Evolutionary conservation across 2,329 filamentous ascomycete species (phyloP).

Genomic region (Dothidotthia symphoricarpi): DNA sequence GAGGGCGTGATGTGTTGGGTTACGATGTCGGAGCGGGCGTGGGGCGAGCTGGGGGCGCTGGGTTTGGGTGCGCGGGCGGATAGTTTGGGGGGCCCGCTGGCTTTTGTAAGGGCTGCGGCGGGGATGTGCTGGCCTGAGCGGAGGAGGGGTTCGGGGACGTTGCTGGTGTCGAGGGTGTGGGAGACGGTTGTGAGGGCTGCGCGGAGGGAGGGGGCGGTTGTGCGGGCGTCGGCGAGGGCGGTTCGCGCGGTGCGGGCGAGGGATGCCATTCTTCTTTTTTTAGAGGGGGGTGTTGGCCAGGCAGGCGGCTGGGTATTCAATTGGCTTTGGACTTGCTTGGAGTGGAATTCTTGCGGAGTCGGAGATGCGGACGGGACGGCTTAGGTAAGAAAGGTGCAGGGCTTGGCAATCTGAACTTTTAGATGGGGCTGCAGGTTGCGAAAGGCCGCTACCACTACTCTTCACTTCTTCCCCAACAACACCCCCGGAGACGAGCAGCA

Average conservation of each 20-base stretch:
- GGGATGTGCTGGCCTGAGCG: conserved; percentile 46
- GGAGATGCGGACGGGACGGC: conserved; percentile 15
- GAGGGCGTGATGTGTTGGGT: conserved; percentile 51
- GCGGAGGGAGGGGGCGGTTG: conserved; percentile 52
- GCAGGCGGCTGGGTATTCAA: too few relatives aligned
- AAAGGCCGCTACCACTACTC: too few relatives aligned
- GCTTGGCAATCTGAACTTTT: conserved; percentile 16
- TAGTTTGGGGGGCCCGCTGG: conserved; percentile 9
- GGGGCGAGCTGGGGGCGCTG: conserved; percentile 12
- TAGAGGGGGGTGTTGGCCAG: not conserved
- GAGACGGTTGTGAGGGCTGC: conserved; percentile 47
- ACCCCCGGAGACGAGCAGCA: conserved; percentile 3
- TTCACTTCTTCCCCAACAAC: too few relatives aligned
- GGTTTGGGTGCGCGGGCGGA: conserved; percentile 16
- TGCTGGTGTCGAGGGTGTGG: conserved; percentile 39
- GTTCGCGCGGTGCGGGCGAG: conserved; percentile 58
- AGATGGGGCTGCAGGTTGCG: conserved; percentile 11
- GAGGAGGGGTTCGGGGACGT: conserved; percentile 45
- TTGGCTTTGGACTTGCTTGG: not conserved
- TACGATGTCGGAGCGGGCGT: conserved; percentile 29
- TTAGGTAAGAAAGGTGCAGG: conserved; percentile 15
- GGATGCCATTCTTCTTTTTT: conserved; percentile 35
- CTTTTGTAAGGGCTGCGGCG: conserved; percentile 26
- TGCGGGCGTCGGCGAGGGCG: conserved; percentile 61
- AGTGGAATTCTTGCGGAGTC: conserved; percentile 17